Conservation (phyloP, 176 grass and related monocot genomes). For the Microstegium vimineum region DNA sequence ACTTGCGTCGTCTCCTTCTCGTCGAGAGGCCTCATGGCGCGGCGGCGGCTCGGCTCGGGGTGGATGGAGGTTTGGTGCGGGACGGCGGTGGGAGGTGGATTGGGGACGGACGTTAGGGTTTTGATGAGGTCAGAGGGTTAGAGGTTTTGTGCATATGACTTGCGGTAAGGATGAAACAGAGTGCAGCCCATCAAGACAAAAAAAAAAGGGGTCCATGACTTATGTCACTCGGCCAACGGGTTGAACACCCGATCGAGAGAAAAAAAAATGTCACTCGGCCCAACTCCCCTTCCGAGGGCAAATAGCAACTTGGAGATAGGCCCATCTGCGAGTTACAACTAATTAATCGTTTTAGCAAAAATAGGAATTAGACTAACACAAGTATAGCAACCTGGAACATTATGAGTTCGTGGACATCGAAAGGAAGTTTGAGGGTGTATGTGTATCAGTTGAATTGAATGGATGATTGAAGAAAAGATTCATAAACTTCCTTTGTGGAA, state of each 20-base stretch:
- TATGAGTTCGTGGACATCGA: too few species aligned
- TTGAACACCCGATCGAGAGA: too few species aligned
- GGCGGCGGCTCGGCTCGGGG: neutral
- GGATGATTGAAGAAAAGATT: too few species aligned
- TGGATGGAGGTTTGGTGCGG: neutral
- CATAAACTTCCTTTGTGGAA: neutral
- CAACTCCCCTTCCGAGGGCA: neutral
- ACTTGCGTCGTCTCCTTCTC: conserved; percentile 84
- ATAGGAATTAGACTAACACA: too few species aligned
- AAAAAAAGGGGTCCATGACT: neutral
- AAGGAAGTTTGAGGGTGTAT: too few species aligned
- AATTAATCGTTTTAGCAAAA: too few species aligned
- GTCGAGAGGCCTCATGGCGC: conserved; percentile 70
- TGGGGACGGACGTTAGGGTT: conserved; percentile 30
- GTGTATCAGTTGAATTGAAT: too few species aligned
- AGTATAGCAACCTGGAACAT: too few species aligned
- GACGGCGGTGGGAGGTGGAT: neutral
- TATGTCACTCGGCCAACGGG: neutral
- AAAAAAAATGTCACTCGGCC: neutral
- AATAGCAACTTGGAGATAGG: too few species aligned
- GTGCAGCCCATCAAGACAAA: neutral
- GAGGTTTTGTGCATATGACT: neutral
- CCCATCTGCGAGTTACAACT: too few species aligned
- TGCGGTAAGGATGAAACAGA: neutral
- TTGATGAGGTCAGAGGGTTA: neutral